Base-by-base conservation (phyloP, 208 protist genomes). In the Acanthamoeba rhysodes region DNA sequence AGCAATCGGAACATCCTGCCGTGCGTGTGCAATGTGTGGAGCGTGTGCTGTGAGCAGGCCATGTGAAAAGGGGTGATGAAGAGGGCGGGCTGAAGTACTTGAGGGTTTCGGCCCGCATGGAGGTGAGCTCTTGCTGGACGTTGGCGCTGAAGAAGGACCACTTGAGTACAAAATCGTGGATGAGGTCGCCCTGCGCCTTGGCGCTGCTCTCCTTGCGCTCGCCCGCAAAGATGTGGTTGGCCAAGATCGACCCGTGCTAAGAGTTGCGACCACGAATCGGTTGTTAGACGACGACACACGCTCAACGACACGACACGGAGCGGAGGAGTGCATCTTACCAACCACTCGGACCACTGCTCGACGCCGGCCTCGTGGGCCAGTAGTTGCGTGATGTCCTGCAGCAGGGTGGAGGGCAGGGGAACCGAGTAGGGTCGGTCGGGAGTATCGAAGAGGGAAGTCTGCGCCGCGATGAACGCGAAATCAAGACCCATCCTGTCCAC, bases 91-190 rank as follows among this genome's bases (percentile, higher is more conserved):
- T 5, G 24, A 20, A 10, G 62, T 68, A 76, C 68, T 76, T 76
- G 68, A 76, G 68, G 9, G 68, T 76, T n/a, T 76, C 68, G 68
- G 68, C 68, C 8, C 68, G 68, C 68, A 76, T 76, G 68, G 68
- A 76, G 68, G 68, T 76, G 29, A 76, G 68, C 29, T 76, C 68
- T 7, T 76, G 68, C 68, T 76, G 68, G 68, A 76, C 68, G 68
- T 76, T 76, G 29, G 68, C 27, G 68, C 68, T 76, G 68, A 76
- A 76, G 68, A 76, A 76, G 68, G 68, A 76, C 68, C 68, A 76
- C 32, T 76, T 76, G 68, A 76, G 68, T 0, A 76, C 68, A 45
- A 76, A 76, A 45, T 76, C 68, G 68, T 76, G 68, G 68, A 76
- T 76, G 68, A 76, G 68, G 68, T 76, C 68, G 29, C 68, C 68